These are phyloP conservation scores for Cladorrhinum samala DNA, from an alignment of 495 filamentous ascomycete genomes.

Conservation along the genomic window DNA sequence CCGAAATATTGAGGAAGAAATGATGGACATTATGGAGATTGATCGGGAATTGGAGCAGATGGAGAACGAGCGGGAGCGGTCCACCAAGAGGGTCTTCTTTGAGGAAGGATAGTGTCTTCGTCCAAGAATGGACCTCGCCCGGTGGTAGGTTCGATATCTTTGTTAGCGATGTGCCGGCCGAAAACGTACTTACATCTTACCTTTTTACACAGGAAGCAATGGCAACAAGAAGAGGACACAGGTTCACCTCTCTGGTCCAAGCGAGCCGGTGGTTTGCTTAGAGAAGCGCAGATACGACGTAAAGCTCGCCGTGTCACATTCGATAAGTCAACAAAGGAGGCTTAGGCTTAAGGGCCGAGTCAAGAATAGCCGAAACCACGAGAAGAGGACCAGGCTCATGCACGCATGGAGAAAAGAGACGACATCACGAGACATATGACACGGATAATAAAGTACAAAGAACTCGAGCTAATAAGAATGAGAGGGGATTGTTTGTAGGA, in stretches of 20 bases:
- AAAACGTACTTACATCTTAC: not conserved
- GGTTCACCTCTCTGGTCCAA: not conserved
- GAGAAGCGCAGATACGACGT: conserved; percentile 2
- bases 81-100: conserved; percentile 45
- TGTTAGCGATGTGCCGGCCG: too few relatives aligned
- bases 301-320: not conserved
- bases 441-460: not conserved
- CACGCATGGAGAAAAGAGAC: not conserved
- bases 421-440: not conserved
- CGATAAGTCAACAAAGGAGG: not conserved
- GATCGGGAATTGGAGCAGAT: conserved; percentile 46
- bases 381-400: too few relatives aligned
- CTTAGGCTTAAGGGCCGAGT: too few relatives aligned
- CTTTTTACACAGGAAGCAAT: not conserved
- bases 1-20: conserved; percentile 45
- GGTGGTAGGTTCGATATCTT: not conserved
- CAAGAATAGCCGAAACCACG: too few relatives aligned
- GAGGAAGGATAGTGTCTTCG: conserved; percentile 37
- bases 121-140: too few relatives aligned
- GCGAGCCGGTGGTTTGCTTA: not conserved
- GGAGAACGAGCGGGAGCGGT: conserved; percentile 37
- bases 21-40: conserved; percentile 52
- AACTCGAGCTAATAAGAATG: not conserved
- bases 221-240: not conserved
- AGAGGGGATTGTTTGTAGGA: conserved; percentile 3